Evolutionary conservation across 2,329 filamentous ascomycete species (phyloP), one percentile per base, ranked within the genome.

Genomic region (Aspergillus melleus): DNA sequence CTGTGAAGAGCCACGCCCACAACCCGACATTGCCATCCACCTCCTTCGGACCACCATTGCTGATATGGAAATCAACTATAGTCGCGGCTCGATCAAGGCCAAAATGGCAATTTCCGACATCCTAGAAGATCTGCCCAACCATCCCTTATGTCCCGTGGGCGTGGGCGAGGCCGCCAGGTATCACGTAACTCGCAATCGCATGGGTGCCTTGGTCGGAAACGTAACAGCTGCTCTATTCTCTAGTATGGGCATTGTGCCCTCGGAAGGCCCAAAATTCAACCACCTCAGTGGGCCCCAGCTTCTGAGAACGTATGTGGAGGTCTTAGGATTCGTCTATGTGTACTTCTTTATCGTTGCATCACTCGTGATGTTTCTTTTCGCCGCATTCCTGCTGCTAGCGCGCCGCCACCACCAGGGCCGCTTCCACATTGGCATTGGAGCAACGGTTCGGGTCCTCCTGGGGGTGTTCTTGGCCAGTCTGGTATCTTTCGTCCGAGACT

Each of bases 51-150:
- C 68, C 47, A 77, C 75, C 32, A 78, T 78, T 56, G 57, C 62
- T 1, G 72, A 77, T 54, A 77, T 77, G 74, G 75, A 76, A 56
- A 77, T 78, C 39, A 68, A 76, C 52, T 77, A 73, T 57, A 70
- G 65, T 50, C 68, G 65, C 10, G 72, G 71, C 8, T 72, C 71
- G 19, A 67, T 69, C 32, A 66, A 68, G 29, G 72, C 77, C 55
- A 68, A 72, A 59, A 59, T 57, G n/a, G 66, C 69, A 10, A 77
- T 78, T 30, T 65, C 70, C 12, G 63, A 57, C 44, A 69, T 77
- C 14, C 59, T 77, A 54, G 66, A 71, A 46, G 63, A 68, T 55
- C 57, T 78, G 42, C 66, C 68, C 11, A 64, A 66, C 20, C 64
- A 67, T 42, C 68, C 67, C 12, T 65, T 77, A 22, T 77, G 76